Percentiles rank a stretch among this genome's conserved stretches.
Evolutionary conservation across 2,329 filamentous ascomycete species (phyloP).

Genomic region (Aspergillus brunneoviolaceus): DNA sequence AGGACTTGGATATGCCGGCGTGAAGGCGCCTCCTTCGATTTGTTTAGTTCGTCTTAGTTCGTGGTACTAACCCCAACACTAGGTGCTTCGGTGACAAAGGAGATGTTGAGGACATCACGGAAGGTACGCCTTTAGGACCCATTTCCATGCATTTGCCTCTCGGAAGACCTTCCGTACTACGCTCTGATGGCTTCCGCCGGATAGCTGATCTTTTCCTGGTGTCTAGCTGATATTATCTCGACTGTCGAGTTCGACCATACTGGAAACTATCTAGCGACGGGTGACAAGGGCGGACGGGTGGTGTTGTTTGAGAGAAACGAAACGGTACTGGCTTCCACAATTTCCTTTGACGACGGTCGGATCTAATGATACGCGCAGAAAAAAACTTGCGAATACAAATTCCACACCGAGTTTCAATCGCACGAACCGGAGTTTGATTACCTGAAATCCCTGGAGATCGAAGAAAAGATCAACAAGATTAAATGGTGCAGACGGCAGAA

Average conservation of each 20-base stretch:
- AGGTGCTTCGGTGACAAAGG: slow-evolving; percentile 99
- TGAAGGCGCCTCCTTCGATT: not conserved
- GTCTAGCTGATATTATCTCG: slow-evolving; percentile 51
- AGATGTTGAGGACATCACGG: slow-evolving; percentile 97
- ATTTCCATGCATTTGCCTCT: not conserved
- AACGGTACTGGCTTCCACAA: slow-evolving; percentile 60
- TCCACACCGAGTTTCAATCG: slow-evolving; percentile 99
- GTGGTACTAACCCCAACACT: slow-evolving; percentile 15
- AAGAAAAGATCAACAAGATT: slow-evolving; percentile 99
- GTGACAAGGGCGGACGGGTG: slow-evolving; percentile 53
- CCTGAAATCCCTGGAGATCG: slow-evolving; percentile 97
- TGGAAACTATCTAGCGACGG: slow-evolving; percentile 53
- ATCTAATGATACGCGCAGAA: slow-evolving; percentile 62
- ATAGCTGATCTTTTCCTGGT: slow-evolving; percentile 4
- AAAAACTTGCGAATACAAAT: slow-evolving; percentile 99
- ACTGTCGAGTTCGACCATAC: slow-evolving; percentile 55
- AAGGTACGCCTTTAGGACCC: slow-evolving; percentile 59
- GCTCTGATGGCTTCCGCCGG: not conserved
- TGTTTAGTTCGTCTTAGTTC: not conserved
- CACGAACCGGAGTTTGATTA: slow-evolving; percentile 99
- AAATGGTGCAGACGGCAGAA: slow-evolving; percentile 99
- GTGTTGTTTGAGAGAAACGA: slow-evolving; percentile 73
- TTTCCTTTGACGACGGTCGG: not conserved
- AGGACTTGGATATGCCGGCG: not conserved
- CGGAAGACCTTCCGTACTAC: not conserved